These are phyloP conservation scores for Leccinum disarticulatum DNA, from an alignment of 768 basidiomycete genomes.

Conservation along the genomic window DNA sequence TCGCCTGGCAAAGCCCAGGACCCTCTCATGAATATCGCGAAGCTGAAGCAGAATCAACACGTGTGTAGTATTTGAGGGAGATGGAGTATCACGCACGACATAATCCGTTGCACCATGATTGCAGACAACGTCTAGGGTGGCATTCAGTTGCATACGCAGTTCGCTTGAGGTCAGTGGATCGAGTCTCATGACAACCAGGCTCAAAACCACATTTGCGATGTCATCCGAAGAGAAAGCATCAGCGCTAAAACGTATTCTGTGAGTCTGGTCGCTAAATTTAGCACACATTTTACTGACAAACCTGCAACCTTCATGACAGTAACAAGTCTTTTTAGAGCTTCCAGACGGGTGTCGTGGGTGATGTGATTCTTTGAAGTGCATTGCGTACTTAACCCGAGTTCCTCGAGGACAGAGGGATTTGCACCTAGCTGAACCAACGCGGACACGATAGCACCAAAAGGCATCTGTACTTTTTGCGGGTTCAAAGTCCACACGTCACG, in stretches of 20 bases:
- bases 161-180: conserved; percentile 49
- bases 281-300: conserved; percentile 39
- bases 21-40: conserved; percentile 42
- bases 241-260: conserved; percentile 27
- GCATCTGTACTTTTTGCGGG: conserved; percentile 27
- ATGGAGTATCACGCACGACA: conserved; percentile 20
- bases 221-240: conserved; percentile 40
- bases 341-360: conserved; percentile 26
- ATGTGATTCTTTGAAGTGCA: conserved; percentile 13
- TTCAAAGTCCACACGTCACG: conserved; percentile 33
- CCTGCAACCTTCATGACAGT: conserved; percentile 43
- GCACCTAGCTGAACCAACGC: conserved; percentile 49
- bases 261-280: background rate
- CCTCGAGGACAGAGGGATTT: conserved; percentile 34
- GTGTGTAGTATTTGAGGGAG: background rate
- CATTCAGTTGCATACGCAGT: conserved; percentile 45
- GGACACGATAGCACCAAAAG: conserved; percentile 35
- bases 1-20: conserved; percentile 40
- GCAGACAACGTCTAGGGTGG: conserved; percentile 49
- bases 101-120: conserved; percentile 34
- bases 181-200: conserved; percentile 54
- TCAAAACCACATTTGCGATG: conserved; percentile 47
- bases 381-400: conserved; percentile 32
- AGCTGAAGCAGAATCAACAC: conserved; percentile 40
- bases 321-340: conserved; percentile 42